phyloP scores from a whole-genome alignment of 2,329 filamentous ascomycete species.

The Sporothrix phasma region DNA sequence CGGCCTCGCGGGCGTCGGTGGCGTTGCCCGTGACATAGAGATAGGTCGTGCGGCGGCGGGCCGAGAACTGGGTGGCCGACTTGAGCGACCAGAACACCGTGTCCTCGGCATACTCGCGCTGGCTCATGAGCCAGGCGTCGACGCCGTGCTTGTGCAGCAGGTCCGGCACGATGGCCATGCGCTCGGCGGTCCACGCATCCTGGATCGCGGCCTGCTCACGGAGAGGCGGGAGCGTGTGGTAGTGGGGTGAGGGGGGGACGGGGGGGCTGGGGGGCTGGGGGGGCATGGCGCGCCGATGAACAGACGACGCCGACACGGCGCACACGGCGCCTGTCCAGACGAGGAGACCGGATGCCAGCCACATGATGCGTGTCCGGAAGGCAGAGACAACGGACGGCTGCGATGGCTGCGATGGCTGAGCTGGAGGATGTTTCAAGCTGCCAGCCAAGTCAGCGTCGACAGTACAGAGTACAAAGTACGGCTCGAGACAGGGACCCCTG shows the following conservation, averaged over 20 bases:
- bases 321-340: background rate
- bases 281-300: background rate
- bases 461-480: too few species aligned
- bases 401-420: too few species aligned
- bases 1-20: background rate
- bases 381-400: background rate
- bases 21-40: constrained; percentile 40
- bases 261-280: too few species aligned
- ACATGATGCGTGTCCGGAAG: background rate
- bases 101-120: constrained; percentile 43
- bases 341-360: background rate
- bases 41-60: constrained; percentile 39
- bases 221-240: constrained; percentile 32
- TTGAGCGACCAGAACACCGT: constrained; percentile 43
- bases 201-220: constrained; percentile 35
- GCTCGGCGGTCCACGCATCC: constrained; percentile 35
- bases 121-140: constrained; percentile 43
- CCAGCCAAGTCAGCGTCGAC: too few species aligned
- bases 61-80: constrained; percentile 35
- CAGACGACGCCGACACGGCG: background rate
- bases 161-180: constrained; percentile 31
- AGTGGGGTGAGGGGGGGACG: constrained; percentile 17
- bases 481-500: too few species aligned
- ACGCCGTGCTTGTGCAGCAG: constrained; percentile 36
- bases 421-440: too few species aligned